phyloP scores from a whole-genome alignment of 805 yeast genomes.

The Wickerhamomyces chaumierensis region DNA sequence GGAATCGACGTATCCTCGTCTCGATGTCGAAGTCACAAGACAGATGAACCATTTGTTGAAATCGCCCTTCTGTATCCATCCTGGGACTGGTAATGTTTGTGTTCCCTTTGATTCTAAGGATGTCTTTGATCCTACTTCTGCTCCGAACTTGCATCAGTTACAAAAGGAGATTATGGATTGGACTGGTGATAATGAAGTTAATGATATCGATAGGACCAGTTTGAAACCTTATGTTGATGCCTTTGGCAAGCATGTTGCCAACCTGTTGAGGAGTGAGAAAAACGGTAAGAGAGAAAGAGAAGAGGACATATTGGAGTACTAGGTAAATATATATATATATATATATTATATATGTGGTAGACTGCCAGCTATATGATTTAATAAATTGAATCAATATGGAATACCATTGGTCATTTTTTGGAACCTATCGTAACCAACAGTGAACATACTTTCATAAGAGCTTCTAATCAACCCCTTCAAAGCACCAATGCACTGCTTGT shows the following conservation, averaged over 20 bases:
- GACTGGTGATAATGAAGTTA: slow-evolving; percentile 21
- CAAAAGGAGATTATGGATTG: slow-evolving; percentile 51
- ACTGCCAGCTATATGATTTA: no score
- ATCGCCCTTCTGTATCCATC: slow-evolving; percentile 95
- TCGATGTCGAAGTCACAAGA: slow-evolving; percentile 87
- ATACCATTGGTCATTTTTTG: slow-evolving; percentile 94
- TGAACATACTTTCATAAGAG: slow-evolving; percentile 78
- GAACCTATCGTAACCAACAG: slow-evolving; percentile 95
- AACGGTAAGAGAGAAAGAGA: slow-evolving; percentile 31
- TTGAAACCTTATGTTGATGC: slow-evolving; percentile 59
- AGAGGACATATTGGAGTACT: slow-evolving; percentile 12
- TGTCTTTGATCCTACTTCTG: slow-evolving; percentile 66
- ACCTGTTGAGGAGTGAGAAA: slow-evolving; percentile 43
- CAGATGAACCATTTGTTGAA: slow-evolving; percentile 86
- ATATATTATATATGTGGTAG: no score
- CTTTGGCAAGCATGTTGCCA: slow-evolving; percentile 53
- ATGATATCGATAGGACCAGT: slow-evolving; percentile 53
- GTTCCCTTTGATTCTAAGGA: slow-evolving; percentile 51
- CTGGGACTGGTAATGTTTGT: slow-evolving; percentile 90
- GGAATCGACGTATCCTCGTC: slow-evolving; percentile 76
- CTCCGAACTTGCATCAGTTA: slow-evolving; percentile 63
- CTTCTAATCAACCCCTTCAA: slow-evolving; percentile 69
- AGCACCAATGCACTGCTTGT: slow-evolving; percentile 71
- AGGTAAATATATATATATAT: no score
- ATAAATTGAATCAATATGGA: slow-evolving; percentile 46